Conservation (phyloP, 2,329 filamentous ascomycete genomes). For the Xylariaceae sp. region DNA sequence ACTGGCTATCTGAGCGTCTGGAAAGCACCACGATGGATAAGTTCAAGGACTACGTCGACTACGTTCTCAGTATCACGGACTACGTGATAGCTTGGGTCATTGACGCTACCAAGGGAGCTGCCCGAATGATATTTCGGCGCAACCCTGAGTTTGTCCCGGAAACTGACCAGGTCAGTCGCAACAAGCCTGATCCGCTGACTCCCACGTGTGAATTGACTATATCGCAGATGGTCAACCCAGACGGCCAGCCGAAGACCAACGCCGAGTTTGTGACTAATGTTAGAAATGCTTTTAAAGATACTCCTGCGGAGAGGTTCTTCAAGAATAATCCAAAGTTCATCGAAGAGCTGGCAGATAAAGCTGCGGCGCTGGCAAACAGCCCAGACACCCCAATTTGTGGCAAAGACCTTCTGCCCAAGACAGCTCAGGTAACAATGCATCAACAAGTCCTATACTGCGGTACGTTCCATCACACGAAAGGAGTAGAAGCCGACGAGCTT, state of each 20-base stretch:
- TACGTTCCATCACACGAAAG: constrained; percentile 7
- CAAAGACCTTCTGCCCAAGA: constrained; percentile 10
- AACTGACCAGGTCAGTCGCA: no score
- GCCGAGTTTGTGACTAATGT: constrained; percentile 7
- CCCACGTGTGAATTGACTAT: no score
- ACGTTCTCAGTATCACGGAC: no score
- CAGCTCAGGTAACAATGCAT: constrained; percentile 18
- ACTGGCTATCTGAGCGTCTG: no score
- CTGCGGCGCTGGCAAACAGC: neutral
- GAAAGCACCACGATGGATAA: no score
- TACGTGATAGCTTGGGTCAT: no score
- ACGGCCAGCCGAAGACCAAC: neutral
- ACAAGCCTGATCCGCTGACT: no score
- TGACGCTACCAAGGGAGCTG: no score
- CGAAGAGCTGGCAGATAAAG: constrained; percentile 2
- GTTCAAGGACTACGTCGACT: no score
- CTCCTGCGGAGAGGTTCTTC: constrained; percentile 6
- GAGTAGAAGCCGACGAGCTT: neutral
- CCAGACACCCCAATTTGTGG: neutral
- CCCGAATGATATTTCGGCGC: no score
- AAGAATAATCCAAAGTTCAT: constrained; percentile 12
- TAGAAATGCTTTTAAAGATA: neutral
- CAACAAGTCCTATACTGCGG: constrained; percentile 31
- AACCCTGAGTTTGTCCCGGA: no score
- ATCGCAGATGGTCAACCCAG: no score